A percentile compares a stretch with the other conserved stretches of the same genome.
phyloP scores from a whole-genome alignment of 1,139 yeast species.

The Sugiyamaella sp. region DNA sequence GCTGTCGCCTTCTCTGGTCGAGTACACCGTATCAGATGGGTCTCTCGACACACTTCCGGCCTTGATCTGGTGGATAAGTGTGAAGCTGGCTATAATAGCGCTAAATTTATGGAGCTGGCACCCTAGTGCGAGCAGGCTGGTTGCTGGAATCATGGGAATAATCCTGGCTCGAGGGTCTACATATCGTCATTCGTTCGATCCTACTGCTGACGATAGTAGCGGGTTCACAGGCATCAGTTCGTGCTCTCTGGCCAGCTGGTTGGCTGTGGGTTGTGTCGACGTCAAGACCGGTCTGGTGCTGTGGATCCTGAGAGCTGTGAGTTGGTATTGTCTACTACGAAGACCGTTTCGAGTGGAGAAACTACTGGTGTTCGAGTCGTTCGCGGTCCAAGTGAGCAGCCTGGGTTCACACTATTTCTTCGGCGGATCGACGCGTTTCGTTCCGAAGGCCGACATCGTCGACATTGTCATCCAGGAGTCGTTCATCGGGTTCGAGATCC shows the following conservation, averaged over 20 bases:
- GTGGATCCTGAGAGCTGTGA: conserved; percentile 12
- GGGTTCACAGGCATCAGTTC: no score
- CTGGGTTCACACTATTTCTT: conserved; percentile 31
- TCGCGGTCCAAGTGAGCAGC: conserved; percentile 40
- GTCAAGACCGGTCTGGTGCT: conserved; percentile 3
- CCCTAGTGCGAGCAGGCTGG: conserved; percentile 12
- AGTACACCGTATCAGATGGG: conserved; percentile 24
- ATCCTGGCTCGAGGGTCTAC: neutral
- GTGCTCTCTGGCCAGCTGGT: conserved; percentile 12
- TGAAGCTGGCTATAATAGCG: conserved; percentile 14
- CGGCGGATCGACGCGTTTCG: conserved; percentile 41
- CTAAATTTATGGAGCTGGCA: conserved; percentile 20
- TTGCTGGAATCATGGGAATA: neutral
- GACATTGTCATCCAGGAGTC: conserved; percentile 65
- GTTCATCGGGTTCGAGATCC: conserved; percentile 58
- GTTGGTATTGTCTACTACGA: conserved; percentile 19
- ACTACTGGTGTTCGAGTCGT: conserved; percentile 36
- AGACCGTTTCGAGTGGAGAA: conserved; percentile 29
- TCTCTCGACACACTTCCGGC: neutral
- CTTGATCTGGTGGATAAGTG: neutral
- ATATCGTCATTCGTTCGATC: neutral
- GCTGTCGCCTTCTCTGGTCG: conserved; percentile 35
- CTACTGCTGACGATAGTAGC: no score
- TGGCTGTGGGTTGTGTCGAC: conserved; percentile 11
- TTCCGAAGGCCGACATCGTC: conserved; percentile 53